phyloP scores from a whole-genome alignment of 225 moss, liverwort and hornwort genomes.

The Asterella californica region DNA sequence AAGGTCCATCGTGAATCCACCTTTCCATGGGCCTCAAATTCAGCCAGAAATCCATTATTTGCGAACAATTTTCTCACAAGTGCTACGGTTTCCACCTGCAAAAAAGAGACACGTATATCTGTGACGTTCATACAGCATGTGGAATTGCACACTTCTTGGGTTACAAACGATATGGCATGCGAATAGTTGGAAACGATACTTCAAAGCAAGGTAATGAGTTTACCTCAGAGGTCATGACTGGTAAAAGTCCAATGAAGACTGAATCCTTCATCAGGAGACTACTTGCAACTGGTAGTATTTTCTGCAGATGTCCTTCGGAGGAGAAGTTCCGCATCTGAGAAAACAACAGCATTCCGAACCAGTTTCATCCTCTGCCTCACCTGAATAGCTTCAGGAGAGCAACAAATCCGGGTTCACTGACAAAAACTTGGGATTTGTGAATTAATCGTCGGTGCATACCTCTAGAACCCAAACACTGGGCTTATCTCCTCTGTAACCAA shows the following conservation, averaged over 20 bases:
- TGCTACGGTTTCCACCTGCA: conserved; percentile 45
- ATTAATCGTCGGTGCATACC: conserved; percentile 29
- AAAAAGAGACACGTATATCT: not conserved
- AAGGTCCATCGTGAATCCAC: conserved; percentile 15
- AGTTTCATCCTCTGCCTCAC: not conserved
- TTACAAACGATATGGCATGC: not conserved
- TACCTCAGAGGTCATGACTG: conserved; percentile 55
- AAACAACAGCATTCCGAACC: not conserved
- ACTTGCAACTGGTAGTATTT: conserved; percentile 58
- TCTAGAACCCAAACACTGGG: conserved; percentile 76
- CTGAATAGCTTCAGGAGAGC: no score
- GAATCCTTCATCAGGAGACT: conserved; percentile 67
- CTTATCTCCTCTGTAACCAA: conserved; percentile 66
- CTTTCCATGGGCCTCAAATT: conserved; percentile 34
- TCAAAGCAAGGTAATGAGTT: not conserved
- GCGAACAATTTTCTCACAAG: conserved; percentile 44
- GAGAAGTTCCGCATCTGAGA: conserved; percentile 50
- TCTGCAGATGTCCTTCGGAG: conserved; percentile 48
- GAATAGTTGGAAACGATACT: not conserved
- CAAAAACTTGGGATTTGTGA: no score
- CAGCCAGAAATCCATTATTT: conserved; percentile 52
- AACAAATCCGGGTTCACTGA: no score
- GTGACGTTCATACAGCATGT: no score
- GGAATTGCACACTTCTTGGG: no score
- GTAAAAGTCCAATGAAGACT: conserved; percentile 54